Conservation (phyloP, 2,329 filamentous ascomycete species). For the Zalaria sp. region DNA sequence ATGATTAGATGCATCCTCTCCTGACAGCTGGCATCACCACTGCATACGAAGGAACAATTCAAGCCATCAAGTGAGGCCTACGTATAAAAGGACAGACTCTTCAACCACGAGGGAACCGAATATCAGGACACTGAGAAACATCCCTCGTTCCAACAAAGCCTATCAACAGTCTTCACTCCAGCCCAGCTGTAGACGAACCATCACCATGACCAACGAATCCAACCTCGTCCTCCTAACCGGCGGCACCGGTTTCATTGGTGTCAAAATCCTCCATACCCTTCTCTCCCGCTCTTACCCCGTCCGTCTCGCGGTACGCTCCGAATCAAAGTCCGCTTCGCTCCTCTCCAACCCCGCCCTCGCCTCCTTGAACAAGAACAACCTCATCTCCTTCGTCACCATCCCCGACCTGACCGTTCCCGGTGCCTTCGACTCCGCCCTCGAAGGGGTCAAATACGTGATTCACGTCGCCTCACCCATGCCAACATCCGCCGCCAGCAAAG, state of each 20-base stretch:
- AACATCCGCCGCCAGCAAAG: not conserved
- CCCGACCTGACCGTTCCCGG: constrained; percentile 16
- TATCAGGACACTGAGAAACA: no score
- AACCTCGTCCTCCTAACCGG: constrained; percentile 20
- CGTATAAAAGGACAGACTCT: no score
- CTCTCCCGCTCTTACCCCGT: constrained; percentile 23
- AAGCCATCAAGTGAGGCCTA: no score
- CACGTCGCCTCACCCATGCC: constrained; percentile 15
- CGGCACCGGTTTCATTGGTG: constrained; percentile 25
- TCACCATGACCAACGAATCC: constrained; percentile 2
- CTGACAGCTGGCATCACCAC: no score
- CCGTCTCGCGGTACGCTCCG: constrained; percentile 21
- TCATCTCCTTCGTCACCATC: constrained; percentile 15
- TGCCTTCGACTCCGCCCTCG: constrained; percentile 20
- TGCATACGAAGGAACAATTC: no score
- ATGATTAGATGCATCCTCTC: no score
- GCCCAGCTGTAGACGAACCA: no score
- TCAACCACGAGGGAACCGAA: no score
- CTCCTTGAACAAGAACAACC: constrained; percentile 6
- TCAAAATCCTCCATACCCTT: constrained; percentile 16
- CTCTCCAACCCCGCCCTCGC: constrained; percentile 14
- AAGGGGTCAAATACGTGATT: constrained; percentile 16
- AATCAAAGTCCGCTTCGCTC: constrained; percentile 16
- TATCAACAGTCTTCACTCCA: no score
- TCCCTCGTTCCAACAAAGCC: no score